Percentiles rank a stretch among this genome's conserved stretches.
Conservation (phyloP, 2,329 filamentous ascomycete genomes). For the Colletotrichum musicola region DNA sequence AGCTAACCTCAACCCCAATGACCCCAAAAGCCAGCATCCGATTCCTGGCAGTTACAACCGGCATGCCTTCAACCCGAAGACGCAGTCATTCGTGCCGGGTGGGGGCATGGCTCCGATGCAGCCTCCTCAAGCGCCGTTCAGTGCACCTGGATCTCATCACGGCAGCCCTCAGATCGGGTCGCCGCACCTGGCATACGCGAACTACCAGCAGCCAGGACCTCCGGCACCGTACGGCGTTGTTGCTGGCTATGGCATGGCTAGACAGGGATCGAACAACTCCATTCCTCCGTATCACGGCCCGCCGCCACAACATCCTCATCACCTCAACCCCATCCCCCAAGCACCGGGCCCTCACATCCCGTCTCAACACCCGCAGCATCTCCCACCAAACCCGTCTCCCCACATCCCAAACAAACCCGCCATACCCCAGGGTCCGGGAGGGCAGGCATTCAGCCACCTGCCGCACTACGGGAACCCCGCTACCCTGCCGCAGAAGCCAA, state of each 20-base stretch:
- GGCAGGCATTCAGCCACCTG: constrained; percentile 64
- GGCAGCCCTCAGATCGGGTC: constrained; percentile 67
- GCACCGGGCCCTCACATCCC: constrained; percentile 49
- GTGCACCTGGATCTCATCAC: constrained; percentile 62
- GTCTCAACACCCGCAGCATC: constrained; percentile 55
- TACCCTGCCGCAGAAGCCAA: constrained; percentile 70
- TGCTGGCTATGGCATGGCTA: constrained; percentile 66
- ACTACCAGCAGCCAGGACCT: constrained; percentile 60
- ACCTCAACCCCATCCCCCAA: constrained; percentile 54
- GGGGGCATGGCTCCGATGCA: constrained; percentile 62
- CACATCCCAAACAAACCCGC: constrained; percentile 62
- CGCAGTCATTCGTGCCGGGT: constrained; percentile 86
- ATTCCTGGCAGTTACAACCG: constrained; percentile 87
- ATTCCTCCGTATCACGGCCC: constrained; percentile 63
- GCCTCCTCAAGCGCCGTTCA: constrained; percentile 61
- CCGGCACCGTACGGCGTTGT: constrained; percentile 60
- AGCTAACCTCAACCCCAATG: constrained; percentile 75
- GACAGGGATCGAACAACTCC: constrained; percentile 68
- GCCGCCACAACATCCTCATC: constrained; percentile 51
- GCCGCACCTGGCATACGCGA: constrained; percentile 63
- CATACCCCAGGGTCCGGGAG: constrained; percentile 55
- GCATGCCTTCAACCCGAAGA: constrained; percentile 93
- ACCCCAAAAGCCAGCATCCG: constrained; percentile 82
- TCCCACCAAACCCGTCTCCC: constrained; percentile 56
- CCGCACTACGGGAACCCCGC: constrained; percentile 72